Percentiles rank a stretch among this genome's conserved stretches.
Evolutionary conservation across 169 alveolate genomes (phyloP).

Genomic region (Ichthyophthirius multifiliis): DNA sequence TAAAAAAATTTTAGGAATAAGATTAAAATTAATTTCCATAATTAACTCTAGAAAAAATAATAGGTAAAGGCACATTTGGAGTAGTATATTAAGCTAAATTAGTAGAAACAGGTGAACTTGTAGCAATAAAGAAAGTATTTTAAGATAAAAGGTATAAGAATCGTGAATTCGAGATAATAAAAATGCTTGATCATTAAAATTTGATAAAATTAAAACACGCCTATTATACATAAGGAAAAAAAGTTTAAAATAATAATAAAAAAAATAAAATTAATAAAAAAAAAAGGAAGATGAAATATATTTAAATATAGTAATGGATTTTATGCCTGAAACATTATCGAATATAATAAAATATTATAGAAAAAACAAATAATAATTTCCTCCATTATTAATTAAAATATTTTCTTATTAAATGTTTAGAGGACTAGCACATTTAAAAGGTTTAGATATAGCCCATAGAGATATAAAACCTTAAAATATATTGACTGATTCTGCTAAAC

Average conservation of each 20-base stretch:
- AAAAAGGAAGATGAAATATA: conserved; percentile 55
- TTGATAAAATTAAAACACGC: conserved; percentile 64
- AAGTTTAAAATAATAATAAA: not conserved
- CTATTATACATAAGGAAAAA: conserved; percentile 73
- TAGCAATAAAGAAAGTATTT: conserved; percentile 73
- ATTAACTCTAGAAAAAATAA: conserved; percentile 50
- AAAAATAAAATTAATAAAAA: not conserved
- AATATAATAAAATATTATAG: conserved; percentile 58
- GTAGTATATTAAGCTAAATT: conserved; percentile 45
- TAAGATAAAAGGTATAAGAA: conserved; percentile 73
- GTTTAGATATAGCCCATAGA: conserved; percentile 71
- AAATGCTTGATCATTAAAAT: conserved; percentile 58
- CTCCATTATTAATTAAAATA: conserved; percentile 48
- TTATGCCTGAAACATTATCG: conserved; percentile 59
- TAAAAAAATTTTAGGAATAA: too few relatives aligned
- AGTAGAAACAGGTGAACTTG: not conserved
- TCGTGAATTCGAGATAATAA: conserved; percentile 62
- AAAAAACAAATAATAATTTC: conserved; percentile 49
- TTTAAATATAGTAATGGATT: conserved; percentile 73
- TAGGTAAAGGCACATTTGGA: conserved; percentile 70
- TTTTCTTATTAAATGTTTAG: conserved; percentile 66
- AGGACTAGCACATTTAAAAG: conserved; percentile 69
- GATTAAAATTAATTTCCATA: too few relatives aligned
- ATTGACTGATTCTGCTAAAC: conserved; percentile 54
- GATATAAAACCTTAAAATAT: conserved; percentile 84